A percentile compares a stretch with the other conserved stretches of the same genome.
Evolutionary conservation across 2,329 filamentous ascomycete genomes (phyloP).

Genomic region (Aciculosporium take): DNA sequence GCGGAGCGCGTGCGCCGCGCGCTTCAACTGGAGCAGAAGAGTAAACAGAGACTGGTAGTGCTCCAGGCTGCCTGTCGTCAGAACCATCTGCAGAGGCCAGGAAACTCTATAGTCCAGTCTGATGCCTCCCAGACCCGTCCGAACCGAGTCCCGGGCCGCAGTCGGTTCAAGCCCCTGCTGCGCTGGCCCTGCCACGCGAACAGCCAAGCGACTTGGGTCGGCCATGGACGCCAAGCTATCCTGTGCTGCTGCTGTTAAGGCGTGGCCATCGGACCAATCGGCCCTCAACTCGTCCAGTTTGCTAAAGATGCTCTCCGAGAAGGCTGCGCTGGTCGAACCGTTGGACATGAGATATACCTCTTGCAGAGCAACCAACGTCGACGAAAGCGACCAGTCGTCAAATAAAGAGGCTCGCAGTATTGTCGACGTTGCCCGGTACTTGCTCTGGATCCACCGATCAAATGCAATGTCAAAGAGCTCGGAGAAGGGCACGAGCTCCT

Average conservation of each 20-base stretch:
- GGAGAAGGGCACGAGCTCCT: conserved; percentile 51
- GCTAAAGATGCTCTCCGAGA: conserved; percentile 58
- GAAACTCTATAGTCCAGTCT: conserved; percentile 52
- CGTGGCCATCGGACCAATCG: conserved; percentile 68
- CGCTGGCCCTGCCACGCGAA: conserved; percentile 31
- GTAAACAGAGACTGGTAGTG: conserved; percentile 61
- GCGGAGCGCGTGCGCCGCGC: conserved; percentile 54
- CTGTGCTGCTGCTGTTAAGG: conserved; percentile 63
- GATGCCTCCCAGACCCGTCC: conserved; percentile 42
- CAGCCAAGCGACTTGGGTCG: conserved; percentile 47
- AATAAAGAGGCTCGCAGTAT: conserved; percentile 55
- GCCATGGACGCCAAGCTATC: conserved; percentile 49
- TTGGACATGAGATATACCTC: conserved; percentile 65
- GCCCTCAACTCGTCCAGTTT: conserved; percentile 48
- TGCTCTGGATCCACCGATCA: conserved; percentile 60
- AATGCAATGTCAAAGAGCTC: conserved; percentile 62
- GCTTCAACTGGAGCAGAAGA: conserved; percentile 62
- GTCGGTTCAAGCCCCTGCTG: conserved; percentile 27
- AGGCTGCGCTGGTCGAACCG: conserved; percentile 49
- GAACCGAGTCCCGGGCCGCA: conserved; percentile 42
- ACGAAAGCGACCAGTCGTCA: conserved; percentile 50
- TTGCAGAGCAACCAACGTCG: conserved; percentile 52
- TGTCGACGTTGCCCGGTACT: conserved; percentile 54
- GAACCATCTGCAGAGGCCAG: conserved; percentile 56
- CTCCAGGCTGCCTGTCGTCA: conserved; percentile 48